Evolutionary conservation across 441 rosid genomes (phyloP).

Genomic region (Hura crepitans): DNA sequence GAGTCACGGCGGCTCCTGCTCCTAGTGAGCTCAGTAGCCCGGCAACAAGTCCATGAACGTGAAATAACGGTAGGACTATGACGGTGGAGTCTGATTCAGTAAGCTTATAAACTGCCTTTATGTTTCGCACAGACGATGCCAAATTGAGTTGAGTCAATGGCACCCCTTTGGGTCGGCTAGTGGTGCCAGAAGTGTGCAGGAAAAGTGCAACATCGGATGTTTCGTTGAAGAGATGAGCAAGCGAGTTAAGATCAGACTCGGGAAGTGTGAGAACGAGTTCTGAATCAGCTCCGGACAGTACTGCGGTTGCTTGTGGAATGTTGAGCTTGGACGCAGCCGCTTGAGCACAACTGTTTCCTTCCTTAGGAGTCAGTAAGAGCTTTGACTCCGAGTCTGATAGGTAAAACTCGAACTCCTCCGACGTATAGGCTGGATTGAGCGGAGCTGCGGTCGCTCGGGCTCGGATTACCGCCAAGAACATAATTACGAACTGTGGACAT

Average conservation of each 20-base stretch:
- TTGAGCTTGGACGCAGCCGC: slow-evolving; percentile 70
- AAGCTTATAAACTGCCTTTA: slow-evolving; percentile 60
- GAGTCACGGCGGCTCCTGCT: slow-evolving; percentile 67
- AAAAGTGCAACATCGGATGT: slow-evolving; percentile 68
- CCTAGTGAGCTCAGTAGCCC: slow-evolving; percentile 66
- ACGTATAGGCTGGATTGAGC: slow-evolving; percentile 69
- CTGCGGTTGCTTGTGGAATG: slow-evolving; percentile 51
- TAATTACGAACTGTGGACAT: slow-evolving; percentile 51
- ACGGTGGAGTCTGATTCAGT: slow-evolving; percentile 70
- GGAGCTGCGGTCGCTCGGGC: slow-evolving; percentile 85
- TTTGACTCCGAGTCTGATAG: slow-evolving; percentile 84
- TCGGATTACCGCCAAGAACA: slow-evolving; percentile 72
- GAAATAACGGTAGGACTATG: slow-evolving; percentile 73
- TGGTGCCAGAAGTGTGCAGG: slow-evolving; percentile 80
- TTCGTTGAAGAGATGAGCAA: slow-evolving; percentile 34
- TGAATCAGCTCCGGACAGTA: slow-evolving; percentile 34
- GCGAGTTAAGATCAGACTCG: slow-evolving; percentile 10
- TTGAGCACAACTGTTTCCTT: slow-evolving; percentile 57
- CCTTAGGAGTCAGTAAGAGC: slow-evolving; percentile 49
- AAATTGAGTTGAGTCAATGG: slow-evolving; percentile 73
- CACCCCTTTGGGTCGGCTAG: slow-evolving; percentile 90
- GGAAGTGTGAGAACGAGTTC: slow-evolving; percentile 14
- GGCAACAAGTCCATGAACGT: slow-evolving; percentile 59
- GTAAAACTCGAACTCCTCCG: slow-evolving; percentile 85
- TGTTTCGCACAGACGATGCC: slow-evolving; percentile 60